Evolutionary conservation across 352 stramenopile species (phyloP).

Genomic region (Phytophthora rubi): DNA sequence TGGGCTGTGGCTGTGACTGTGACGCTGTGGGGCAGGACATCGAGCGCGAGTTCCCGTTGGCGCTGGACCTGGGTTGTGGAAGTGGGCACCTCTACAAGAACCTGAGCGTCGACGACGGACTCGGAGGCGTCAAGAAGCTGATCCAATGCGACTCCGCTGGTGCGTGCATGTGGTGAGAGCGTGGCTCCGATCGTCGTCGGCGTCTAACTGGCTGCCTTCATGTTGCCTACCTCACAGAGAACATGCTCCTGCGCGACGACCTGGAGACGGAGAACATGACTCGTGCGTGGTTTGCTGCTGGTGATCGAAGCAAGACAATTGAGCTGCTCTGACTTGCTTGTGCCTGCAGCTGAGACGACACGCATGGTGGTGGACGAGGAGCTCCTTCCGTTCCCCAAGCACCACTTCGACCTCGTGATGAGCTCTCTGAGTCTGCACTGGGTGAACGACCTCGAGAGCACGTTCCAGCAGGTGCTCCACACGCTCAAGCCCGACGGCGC

Average conservation of each 20-base stretch:
- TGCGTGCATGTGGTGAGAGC: constrained; percentile 13
- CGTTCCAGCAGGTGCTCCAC: constrained; percentile 77
- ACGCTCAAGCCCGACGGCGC: constrained; percentile 97
- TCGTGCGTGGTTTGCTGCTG: constrained; percentile 19
- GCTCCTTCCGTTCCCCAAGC: constrained; percentile 94
- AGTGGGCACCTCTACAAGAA: constrained; percentile 88
- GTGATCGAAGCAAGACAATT: background rate
- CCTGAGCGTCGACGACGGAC: constrained; percentile 68
- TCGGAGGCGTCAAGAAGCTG: constrained; percentile 79
- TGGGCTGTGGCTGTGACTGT: background rate
- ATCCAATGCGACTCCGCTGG: constrained; percentile 80
- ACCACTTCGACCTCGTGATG: constrained; percentile 97
- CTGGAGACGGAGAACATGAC: constrained; percentile 32
- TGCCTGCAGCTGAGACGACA: constrained; percentile 64
- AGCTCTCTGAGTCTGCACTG: constrained; percentile 96
- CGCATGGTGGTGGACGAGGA: constrained; percentile 92
- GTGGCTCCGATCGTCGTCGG: background rate
- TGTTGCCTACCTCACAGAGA: constrained; percentile 42
- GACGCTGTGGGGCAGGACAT: constrained; percentile 58
- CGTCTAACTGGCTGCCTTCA: background rate
- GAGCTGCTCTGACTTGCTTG: background rate
- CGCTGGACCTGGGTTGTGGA: constrained; percentile 79
- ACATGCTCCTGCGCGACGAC: constrained; percentile 73
- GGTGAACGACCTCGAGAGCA: constrained; percentile 96
- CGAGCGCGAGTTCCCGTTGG: constrained; percentile 80